These are phyloP conservation scores for Leucosporidium creatinivorum DNA, from an alignment of 768 basidiomycete genomes.

Conservation along the genomic window DNA sequence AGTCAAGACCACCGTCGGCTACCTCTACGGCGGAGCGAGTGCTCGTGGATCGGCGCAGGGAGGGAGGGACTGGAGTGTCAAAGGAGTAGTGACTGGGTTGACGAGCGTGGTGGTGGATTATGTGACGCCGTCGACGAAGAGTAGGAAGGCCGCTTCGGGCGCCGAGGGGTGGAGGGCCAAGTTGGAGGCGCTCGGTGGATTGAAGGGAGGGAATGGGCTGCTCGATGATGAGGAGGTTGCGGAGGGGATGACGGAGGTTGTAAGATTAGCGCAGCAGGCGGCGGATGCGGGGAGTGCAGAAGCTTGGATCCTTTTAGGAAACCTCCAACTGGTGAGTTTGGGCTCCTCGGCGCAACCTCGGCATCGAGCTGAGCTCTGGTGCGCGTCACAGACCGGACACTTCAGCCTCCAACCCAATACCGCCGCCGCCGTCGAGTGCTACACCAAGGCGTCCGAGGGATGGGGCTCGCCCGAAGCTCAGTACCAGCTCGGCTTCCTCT, in stretches of 20 bases:
- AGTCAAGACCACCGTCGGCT: background rate
- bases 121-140: too few species aligned
- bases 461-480: slow-evolving; percentile 85
- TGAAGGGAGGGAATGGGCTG: background rate
- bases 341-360: background rate
- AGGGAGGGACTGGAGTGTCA: slow-evolving; percentile 12
- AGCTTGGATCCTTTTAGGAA: slow-evolving; percentile 48
- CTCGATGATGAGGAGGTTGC: slow-evolving; percentile 16
- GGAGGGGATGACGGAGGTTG: slow-evolving; percentile 21
- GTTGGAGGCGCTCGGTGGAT: too few species aligned
- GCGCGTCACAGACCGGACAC: slow-evolving; percentile 38
- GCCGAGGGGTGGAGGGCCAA: background rate
- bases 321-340: slow-evolving; percentile 54
- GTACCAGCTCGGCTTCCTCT: slow-evolving; percentile 74
- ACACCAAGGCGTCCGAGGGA: slow-evolving; percentile 54
- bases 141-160: too few species aligned
- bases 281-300: slow-evolving; percentile 54
- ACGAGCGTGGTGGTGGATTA: too few species aligned
- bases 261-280: background rate
- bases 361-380: background rate
- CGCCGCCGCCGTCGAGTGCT: slow-evolving; percentile 56
- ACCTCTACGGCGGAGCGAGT: background rate
- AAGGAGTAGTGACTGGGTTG: too few species aligned
- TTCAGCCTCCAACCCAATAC: slow-evolving; percentile 54
- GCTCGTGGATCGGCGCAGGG: background rate